Evolutionary conservation across 441 rosid species (phyloP).

Genomic region (Raphanus hybrid): DNA sequence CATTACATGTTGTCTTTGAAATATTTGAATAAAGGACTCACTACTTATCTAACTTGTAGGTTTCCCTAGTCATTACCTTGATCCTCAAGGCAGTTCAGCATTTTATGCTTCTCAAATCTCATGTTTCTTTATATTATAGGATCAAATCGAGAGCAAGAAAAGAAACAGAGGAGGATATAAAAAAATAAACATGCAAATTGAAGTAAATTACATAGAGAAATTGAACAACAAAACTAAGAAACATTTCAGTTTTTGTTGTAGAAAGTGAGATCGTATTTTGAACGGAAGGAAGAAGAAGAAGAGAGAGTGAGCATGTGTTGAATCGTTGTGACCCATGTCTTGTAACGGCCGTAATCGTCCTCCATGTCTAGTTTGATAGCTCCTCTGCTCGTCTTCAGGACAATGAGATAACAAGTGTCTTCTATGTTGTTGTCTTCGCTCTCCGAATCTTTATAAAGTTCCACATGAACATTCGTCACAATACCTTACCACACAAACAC

Average conservation of each 20-base stretch:
- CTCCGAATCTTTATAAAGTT: constrained; percentile 64
- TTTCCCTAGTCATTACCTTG: no score
- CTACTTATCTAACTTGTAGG: no score
- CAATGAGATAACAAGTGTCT: constrained; percentile 67
- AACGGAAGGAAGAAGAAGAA: constrained; percentile 46
- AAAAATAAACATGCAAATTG: neutral
- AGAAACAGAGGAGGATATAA: constrained; percentile 13
- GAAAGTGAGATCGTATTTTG: constrained; percentile 60
- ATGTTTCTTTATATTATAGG: constrained; percentile 22
- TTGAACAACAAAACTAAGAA: neutral
- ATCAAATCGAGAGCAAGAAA: constrained; percentile 6
- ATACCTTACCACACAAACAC: constrained; percentile 44
- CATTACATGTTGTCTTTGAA: no score
- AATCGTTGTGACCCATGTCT: constrained; percentile 73
- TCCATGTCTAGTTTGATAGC: constrained; percentile 79
- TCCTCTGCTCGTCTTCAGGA: constrained; percentile 63
- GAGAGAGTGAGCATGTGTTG: constrained; percentile 61
- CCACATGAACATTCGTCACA: constrained; percentile 70
- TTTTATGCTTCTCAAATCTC: constrained; percentile 32
- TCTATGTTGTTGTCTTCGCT: constrained; percentile 46
- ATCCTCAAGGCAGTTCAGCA: no score
- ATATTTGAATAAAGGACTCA: no score
- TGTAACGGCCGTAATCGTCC: constrained; percentile 67
- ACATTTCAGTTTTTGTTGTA: constrained; percentile 38
- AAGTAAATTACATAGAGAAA: constrained; percentile 19